A percentile compares a stretch with the other conserved stretches of the same genome.
phyloP scores from a whole-genome alignment of 2,329 filamentous ascomycete species.

The Monosporascus sp. region DNA sequence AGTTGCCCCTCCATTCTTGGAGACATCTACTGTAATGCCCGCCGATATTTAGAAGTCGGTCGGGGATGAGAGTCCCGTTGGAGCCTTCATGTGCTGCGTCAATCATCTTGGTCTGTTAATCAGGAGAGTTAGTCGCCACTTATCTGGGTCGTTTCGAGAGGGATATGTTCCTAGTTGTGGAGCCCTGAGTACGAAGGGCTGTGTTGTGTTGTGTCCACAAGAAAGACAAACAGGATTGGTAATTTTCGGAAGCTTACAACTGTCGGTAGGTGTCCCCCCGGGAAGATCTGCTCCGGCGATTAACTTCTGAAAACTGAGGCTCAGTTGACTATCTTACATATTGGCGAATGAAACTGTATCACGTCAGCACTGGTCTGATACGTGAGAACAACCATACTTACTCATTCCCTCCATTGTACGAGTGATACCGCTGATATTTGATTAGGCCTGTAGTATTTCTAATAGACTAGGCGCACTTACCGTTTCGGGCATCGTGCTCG shows the following conservation, averaged over 20 bases:
- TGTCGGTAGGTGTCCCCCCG: conserved; percentile 65
- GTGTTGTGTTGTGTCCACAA: conserved; percentile 27
- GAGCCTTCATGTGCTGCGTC: conserved; percentile 38
- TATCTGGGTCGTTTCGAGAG: no score
- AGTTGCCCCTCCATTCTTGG: conserved; percentile 62
- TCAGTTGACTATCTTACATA: no score
- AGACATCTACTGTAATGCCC: conserved; percentile 68
- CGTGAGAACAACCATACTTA: background rate
- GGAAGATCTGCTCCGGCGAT: conserved; percentile 62
- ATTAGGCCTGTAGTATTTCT: no score
- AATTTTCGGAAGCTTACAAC: no score
- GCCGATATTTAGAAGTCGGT: conserved; percentile 66
- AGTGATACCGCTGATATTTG: no score
- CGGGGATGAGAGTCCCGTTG: conserved; percentile 57
- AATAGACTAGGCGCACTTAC: no score
- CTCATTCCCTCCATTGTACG: no score
- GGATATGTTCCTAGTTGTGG: conserved; percentile 15
- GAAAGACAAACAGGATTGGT: no score
- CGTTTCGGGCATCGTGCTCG: conserved; percentile 68
- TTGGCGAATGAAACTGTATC: conserved; percentile 55
- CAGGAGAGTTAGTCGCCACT: no score
- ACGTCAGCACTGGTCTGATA: background rate
- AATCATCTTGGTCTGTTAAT: no score
- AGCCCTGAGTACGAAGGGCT: conserved; percentile 55
- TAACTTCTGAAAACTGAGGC: no score